Evolutionary conservation across 352 stramenopile genomes (phyloP), one percentile per base, ranked within the genome.

Genomic region (Phytophthora hibernalis): DNA sequence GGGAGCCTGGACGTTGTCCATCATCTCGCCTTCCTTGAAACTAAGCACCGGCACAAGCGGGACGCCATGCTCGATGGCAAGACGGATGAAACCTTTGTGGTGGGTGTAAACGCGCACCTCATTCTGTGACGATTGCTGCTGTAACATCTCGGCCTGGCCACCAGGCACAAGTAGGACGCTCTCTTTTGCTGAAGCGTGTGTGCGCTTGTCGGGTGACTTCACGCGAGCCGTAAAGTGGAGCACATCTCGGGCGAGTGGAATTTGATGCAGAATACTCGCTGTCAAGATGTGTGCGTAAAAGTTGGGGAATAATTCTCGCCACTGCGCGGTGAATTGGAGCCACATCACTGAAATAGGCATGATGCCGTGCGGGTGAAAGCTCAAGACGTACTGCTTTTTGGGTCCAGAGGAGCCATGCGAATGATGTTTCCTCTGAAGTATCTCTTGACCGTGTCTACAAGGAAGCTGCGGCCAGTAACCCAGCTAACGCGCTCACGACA

Each of bases 321-420:
- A 96, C 55, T 87, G 72, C 8, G 81, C 66, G 3, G 71, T 91
- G 57, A 93, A 92, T 59, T 86, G 77, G n/a, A 96, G 72, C 85
- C 85, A 96, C 65, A 89, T 85, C 8, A 87, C 76, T 1, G 87
- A 87, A 5, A 86, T 82, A 3, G 87, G 70, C 70, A 91, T 89
- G 57, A 94, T 90, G 24, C 87, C 87, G 54, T 96, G 87, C 3
- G 87, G 87, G 42, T 96, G 87, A 56, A 94, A 93, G 26, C 78
- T 77, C 54, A 93, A 67, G 21, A 96, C 74, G 56, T 93, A 96
- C 45, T 89, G 74, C 54, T 85, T 70, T 77, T 35, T 0, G 85
- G 74, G 30, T 93, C 79, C 2, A 96, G 61, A 0, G 73, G 72
- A 42, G 68, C 82, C 18, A 80, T 82, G 5, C 76, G 74, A 51